These are phyloP conservation scores for Dicorynia guianensis DNA, from an alignment of 306 rosid species.

Conservation along the genomic window DNA sequence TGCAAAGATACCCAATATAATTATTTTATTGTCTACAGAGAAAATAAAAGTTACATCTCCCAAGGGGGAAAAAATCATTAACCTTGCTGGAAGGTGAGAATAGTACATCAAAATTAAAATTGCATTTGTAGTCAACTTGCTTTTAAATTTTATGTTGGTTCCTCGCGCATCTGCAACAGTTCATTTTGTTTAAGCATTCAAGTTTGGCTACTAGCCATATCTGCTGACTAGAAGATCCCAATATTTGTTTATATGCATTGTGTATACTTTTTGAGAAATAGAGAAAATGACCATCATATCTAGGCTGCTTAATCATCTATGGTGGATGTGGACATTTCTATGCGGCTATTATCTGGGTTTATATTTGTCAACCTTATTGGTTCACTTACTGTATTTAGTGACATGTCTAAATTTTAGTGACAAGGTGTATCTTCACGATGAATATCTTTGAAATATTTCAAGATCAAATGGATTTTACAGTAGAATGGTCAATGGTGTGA, in stretches of 20 bases:
- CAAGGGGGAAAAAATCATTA: conserved; percentile 64
- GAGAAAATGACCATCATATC: not conserved
- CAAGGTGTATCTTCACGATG: conserved; percentile 12
- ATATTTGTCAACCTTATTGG: not conserved
- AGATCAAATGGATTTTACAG: conserved; percentile 11
- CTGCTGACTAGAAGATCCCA: conserved; percentile 30
- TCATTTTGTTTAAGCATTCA: conserved; percentile 27
- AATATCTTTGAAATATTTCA: conserved; percentile 25
- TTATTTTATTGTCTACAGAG: conserved; percentile 70
- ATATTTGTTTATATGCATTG: conserved; percentile 15
- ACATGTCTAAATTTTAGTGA: conserved; percentile 10
- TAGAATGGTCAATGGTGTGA: conserved; percentile 16
- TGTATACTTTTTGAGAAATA: conserved; percentile 2
- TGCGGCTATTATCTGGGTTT: not conserved
- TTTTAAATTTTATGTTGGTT: conserved; percentile 21
- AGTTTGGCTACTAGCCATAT: conserved; percentile 1
- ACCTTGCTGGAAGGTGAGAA: conserved; percentile 88
- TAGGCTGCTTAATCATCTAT: conserved; percentile 21
- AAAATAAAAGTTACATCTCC: conserved; percentile 51
- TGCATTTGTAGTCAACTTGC: conserved; percentile 30
- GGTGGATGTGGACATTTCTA: not conserved
- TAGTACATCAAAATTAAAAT: conserved; percentile 17
- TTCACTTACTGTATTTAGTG: conserved; percentile 15
- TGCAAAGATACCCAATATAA: conserved; percentile 67
- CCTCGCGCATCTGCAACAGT: conserved; percentile 17